Conservation (phyloP, 2,329 filamentous ascomycete species). For the Diaporthe sp. region DNA sequence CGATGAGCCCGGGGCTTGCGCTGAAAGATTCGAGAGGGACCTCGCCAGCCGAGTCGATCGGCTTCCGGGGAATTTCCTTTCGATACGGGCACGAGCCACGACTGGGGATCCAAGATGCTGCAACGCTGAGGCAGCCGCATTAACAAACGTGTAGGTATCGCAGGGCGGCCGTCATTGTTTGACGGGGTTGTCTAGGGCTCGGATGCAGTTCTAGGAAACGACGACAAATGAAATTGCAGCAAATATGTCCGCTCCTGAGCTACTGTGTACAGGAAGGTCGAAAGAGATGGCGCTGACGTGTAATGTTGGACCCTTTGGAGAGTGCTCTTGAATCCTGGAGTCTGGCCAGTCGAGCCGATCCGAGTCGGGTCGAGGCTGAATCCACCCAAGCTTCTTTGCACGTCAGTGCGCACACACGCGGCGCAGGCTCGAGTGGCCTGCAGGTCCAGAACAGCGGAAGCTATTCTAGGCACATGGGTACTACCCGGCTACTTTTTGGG, state of each 20-base stretch:
- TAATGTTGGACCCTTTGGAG: constrained; percentile 22
- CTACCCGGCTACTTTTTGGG: neutral
- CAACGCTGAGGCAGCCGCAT: constrained; percentile 38
- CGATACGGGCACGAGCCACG: constrained; percentile 29
- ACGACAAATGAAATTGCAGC: neutral
- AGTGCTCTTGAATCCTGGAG: constrained; percentile 8
- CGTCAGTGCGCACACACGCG: constrained; percentile 23
- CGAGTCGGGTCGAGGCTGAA: constrained; percentile 31
- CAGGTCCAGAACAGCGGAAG: constrained; percentile 20
- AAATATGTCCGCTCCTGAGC: constrained; percentile 10
- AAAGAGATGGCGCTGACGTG: constrained; percentile 38
- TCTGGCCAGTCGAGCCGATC: constrained; percentile 29
- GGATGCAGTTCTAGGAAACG: neutral
- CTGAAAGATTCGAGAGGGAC: constrained; percentile 1
- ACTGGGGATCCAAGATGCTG: constrained; percentile 33
- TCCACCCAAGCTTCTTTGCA: constrained; percentile 31
- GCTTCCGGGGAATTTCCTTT: neutral
- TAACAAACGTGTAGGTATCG: constrained; percentile 32
- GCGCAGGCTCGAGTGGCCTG: constrained; percentile 5
- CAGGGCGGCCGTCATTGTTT: constrained; percentile 34
- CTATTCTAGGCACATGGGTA: constrained; percentile 17
- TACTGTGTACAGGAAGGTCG: constrained; percentile 20
- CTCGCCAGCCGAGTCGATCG: constrained; percentile 8
- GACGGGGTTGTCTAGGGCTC: constrained; percentile 10
- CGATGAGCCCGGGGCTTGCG: neutral